phyloP scores from a whole-genome alignment of 2,329 filamentous ascomycete species.

The Xylariaceae sp. region DNA sequence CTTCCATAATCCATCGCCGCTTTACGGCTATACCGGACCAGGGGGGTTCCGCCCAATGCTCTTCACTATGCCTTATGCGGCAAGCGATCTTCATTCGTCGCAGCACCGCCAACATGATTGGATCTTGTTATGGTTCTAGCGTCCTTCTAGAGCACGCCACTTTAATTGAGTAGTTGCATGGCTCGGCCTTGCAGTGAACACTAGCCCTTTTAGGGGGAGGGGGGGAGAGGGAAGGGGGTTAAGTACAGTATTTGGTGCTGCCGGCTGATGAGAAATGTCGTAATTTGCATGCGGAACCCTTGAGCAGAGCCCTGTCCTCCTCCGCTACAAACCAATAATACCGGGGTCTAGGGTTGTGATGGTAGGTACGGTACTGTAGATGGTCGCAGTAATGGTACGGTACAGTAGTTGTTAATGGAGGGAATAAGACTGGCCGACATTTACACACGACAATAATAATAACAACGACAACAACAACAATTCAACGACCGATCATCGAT shows the following conservation, averaged over 20 bases:
- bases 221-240: too few species aligned
- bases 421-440: too few species aligned
- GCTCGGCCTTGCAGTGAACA: background rate
- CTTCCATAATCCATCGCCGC: constrained; percentile 40
- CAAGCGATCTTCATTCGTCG: constrained; percentile 34
- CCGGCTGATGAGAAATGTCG: background rate
- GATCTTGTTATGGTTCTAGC: constrained; percentile 43
- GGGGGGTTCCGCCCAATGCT: constrained; percentile 24
- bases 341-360: background rate
- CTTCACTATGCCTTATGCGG: constrained; percentile 24
- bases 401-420: too few species aligned
- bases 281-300: constrained; percentile 5
- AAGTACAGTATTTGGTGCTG: background rate
- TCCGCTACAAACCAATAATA: background rate
- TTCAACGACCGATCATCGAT: too few species aligned
- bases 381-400: too few species aligned
- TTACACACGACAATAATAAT: too few species aligned
- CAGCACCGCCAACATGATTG: constrained; percentile 34
- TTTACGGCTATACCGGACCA: constrained; percentile 35
- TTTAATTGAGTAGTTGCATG: constrained; percentile 19
- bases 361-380: too few species aligned
- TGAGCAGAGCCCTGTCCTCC: too few species aligned
- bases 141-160: constrained; percentile 46
- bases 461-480: too few species aligned
- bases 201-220: too few species aligned